Base-by-base conservation (phyloP, 2,329 filamentous ascomycete genomes). In the Fusarium sp. region DNA sequence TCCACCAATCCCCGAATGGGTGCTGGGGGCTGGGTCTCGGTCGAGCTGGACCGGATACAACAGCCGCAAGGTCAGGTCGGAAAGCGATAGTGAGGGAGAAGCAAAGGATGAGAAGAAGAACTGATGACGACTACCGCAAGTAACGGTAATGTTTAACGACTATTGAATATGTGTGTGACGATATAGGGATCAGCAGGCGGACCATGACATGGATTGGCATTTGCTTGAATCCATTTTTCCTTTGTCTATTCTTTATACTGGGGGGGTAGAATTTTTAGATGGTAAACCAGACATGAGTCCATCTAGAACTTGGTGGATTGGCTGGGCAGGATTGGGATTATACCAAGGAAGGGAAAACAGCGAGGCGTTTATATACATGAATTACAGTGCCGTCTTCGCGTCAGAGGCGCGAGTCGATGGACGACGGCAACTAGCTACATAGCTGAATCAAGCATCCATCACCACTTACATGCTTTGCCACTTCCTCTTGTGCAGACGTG, bases 1-100 rank as follows among this genome's bases (percentile, higher is more conserved):
- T 11, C 89, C 90, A 13, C 89, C 89, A 2, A 90, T 92, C 45
- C 90, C 90, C 0, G 89, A 90, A 8, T 92, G 89, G 86, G 86
- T 91, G 39, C 80, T 92, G 65, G 87, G 85, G 67, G 86, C 88
- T 0, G 87, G 88, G n/a, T 81, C 85, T 60, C 84, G 86, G 66
- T 85, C 84, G 29, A 90, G 86, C 77, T 81, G 89, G 74, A 78
- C 82, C n/a, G 85, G 83, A 18, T 88, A 88, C 71, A 82, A 85
- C 64, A 84, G 74, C 72, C 83, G 84, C 65, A 85, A 82, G 79
- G 56, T 62, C 22, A 74, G 58, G 57, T 58, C 59, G 13, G 72
- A 76, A 56, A 65, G 59, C 29, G 69, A 76, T 20, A 64, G 48
- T 22, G 54, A 68, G 20, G 65, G 41, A 22, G 64, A 70, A 48